Conservation (phyloP, 371 early-diverging fungal species). For the Apophysomyces variabilis region DNA sequence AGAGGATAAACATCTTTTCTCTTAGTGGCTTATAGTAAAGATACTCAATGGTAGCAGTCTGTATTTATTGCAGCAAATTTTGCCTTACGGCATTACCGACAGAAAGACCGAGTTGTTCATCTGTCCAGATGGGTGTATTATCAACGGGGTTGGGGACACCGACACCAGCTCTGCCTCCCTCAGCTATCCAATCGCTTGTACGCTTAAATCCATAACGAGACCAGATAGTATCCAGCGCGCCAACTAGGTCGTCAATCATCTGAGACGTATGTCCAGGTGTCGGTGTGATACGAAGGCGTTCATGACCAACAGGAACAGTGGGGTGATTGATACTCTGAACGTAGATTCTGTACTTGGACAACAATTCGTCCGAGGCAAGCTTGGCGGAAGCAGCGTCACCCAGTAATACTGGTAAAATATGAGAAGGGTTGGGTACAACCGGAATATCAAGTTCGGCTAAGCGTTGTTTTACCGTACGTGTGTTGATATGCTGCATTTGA, state of each 20-base stretch:
- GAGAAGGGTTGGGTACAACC: slow-evolving; percentile 93
- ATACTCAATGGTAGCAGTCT: not conserved
- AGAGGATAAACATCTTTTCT: no score
- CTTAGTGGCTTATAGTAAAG: no score
- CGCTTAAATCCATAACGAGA: slow-evolving; percentile 73
- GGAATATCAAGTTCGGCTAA: slow-evolving; percentile 82
- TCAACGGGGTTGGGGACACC: slow-evolving; percentile 49
- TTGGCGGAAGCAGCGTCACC: slow-evolving; percentile 91
- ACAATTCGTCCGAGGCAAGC: slow-evolving; percentile 82
- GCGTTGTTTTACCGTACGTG: slow-evolving; percentile 74
- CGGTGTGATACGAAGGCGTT: slow-evolving; percentile 93
- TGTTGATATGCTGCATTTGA: slow-evolving; percentile 83
- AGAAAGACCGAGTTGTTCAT: slow-evolving; percentile 37
- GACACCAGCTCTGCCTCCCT: slow-evolving; percentile 84
- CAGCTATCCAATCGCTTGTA: slow-evolving; percentile 76
- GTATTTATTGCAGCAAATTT: not conserved
- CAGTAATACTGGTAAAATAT: slow-evolving; percentile 90
- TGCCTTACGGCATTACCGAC: not conserved
- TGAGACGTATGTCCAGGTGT: slow-evolving; percentile 83
- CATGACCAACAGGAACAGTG: slow-evolving; percentile 89
- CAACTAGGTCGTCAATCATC: slow-evolving; percentile 77
- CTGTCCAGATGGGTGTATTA: slow-evolving; percentile 61
- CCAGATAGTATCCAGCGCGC: slow-evolving; percentile 83
- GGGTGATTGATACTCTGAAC: slow-evolving; percentile 96
- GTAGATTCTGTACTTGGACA: slow-evolving; percentile 83